Conservation (phyloP, 805 yeast species). For the Ogataea methylovora region DNA sequence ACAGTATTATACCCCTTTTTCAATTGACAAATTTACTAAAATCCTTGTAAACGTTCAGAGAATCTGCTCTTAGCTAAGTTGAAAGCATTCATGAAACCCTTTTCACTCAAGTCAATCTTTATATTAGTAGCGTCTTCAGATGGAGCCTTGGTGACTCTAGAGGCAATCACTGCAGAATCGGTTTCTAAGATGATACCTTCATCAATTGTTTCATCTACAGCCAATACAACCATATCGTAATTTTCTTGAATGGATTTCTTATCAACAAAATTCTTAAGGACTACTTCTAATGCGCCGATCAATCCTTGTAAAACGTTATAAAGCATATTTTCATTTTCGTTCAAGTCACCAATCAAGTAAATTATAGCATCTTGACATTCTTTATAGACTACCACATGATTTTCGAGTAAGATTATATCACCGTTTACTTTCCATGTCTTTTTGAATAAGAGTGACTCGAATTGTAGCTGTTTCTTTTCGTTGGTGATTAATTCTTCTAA, state of each 20-base stretch:
- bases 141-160: slow-evolving; percentile 88
- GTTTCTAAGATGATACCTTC: slow-evolving; percentile 90
- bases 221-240: slow-evolving; percentile 79
- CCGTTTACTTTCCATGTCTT: slow-evolving; percentile 78
- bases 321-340: slow-evolving; percentile 81
- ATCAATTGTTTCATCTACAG: slow-evolving; percentile 88
- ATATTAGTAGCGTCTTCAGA: slow-evolving; percentile 52
- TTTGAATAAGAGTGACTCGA: slow-evolving; percentile 62
- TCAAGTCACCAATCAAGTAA: slow-evolving; percentile 62
- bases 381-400: slow-evolving; percentile 77
- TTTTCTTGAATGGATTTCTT: slow-evolving; percentile 70
- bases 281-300: slow-evolving; percentile 72
- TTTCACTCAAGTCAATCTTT: slow-evolving; percentile 62
- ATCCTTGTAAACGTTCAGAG: slow-evolving; percentile 32
- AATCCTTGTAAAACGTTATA: slow-evolving; percentile 72
- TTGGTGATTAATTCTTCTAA: slow-evolving; percentile 12
- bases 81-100: slow-evolving; percentile 76
- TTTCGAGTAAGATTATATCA: slow-evolving; percentile 75
- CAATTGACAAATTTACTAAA: slow-evolving; percentile 9
- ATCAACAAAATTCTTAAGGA: slow-evolving; percentile 66
- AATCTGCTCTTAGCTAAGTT: slow-evolving; percentile 75
- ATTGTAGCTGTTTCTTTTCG: slow-evolving; percentile 59
- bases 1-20: no score
- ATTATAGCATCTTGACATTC: slow-evolving; percentile 71
- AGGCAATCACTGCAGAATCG: slow-evolving; percentile 78